A percentile compares a stretch with the other conserved stretches of the same genome.
Evolutionary conservation across 441 rosid genomes (phyloP).

Genomic region (Omphalea diandra): DNA sequence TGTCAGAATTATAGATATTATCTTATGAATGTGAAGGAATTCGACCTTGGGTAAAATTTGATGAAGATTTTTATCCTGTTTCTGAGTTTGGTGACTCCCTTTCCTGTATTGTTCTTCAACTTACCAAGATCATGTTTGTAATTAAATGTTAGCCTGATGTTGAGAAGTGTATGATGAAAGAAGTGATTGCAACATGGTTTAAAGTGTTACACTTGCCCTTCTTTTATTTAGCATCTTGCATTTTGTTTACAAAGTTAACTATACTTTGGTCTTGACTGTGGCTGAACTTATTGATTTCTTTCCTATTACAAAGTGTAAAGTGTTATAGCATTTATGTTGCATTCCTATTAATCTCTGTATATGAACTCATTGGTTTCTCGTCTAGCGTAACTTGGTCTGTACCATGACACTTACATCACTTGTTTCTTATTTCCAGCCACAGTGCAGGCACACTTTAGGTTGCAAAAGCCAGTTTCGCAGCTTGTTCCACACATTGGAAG

Average conservation of each 20-base stretch:
- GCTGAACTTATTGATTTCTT: too few species aligned
- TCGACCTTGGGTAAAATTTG: background rate
- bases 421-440: slow-evolving; percentile 46
- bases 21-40: background rate
- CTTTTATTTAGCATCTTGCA: background rate
- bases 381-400: background rate
- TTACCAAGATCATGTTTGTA: background rate
- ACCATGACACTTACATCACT: slow-evolving; percentile 16
- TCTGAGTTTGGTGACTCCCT: background rate
- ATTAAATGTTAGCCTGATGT: background rate
- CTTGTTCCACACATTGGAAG: slow-evolving; percentile 43
- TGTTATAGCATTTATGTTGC: background rate
- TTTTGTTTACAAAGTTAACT: background rate
- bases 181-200: background rate
- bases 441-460: slow-evolving; percentile 56
- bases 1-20: background rate
- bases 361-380: background rate
- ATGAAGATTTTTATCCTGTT: background rate
- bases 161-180: background rate
- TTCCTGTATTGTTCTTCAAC: background rate
- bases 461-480: slow-evolving; percentile 54
- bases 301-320: too few species aligned
- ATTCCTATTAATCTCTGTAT: background rate
- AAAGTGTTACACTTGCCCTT: background rate
- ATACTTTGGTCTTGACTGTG: background rate